Base-by-base conservation (phyloP, 768 basidiomycete species). In the Xerocomellus chrysenteron region DNA sequence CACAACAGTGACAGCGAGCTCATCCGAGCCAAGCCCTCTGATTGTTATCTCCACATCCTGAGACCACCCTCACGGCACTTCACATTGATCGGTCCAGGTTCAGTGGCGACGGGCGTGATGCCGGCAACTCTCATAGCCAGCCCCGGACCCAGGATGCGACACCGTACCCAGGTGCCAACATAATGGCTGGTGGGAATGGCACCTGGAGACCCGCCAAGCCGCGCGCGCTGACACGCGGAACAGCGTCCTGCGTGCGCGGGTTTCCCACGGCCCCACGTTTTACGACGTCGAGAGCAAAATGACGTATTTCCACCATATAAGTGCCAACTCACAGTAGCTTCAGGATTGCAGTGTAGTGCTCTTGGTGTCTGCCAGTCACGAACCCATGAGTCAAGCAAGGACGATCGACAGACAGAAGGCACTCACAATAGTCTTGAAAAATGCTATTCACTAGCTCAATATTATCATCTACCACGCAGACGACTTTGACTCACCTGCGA, bases 181-280 rank as follows among this genome's bases (percentile, higher is more conserved):
- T 19, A 54, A 21, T 30, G 21, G 46, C 43, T 1, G 19, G 44
- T 59, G 56, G 58, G 49, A 62, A 45, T 5, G 26, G 26, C 26
- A 28, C 26, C 26, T 3, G 26, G 26, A 28, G 26, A 28, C 26
- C 26, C 26, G 26, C 26, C 19, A 54, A 51, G 45, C 40, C 12
- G 50, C 44, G 54, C 55, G 37, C 51, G 33, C 30, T 11, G 46
- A 39, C 66, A 66, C 53, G 64, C 60, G 60, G 53, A 43, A n/a
- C 52, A 52, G 56, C 65, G 65, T 51, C 44, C 4, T 37, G 36
- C 54, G 59, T 55, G 54, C 50, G 47, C 41, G 33, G 16, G 6
- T 55, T 68, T 76, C 74, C 64, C 74, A 75, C 74, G 74, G 62
- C 66, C 66, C 75, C 74, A 75, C 75, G 74, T 75, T 76, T 74